Evolutionary conservation across 306 rosid genomes (phyloP).

Genomic region (Pyrus pyrifolia): DNA sequence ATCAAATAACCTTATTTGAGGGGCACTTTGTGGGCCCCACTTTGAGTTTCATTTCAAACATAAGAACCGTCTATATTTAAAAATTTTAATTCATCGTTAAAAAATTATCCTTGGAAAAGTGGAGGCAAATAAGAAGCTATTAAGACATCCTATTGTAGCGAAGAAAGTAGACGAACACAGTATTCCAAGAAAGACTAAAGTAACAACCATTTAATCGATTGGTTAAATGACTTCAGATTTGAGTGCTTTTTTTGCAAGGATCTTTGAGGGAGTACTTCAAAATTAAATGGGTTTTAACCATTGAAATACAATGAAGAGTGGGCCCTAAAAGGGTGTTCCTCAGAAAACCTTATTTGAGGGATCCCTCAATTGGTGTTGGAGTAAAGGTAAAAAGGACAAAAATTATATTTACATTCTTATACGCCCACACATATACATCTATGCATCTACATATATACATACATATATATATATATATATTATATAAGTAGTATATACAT

Average conservation of each 20-base stretch:
- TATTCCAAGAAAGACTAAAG: not conserved
- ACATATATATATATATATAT: no score
- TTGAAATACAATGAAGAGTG: not conserved
- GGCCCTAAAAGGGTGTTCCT: not conserved
- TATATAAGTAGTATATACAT: no score
- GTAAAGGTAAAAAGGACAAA: not conserved
- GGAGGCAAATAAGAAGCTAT: not conserved
- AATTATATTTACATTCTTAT: no score
- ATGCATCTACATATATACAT: no score
- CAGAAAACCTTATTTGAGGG: not conserved
- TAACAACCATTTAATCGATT: not conserved
- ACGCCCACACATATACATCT: not conserved
- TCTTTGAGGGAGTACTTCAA: not conserved
- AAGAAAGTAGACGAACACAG: not conserved
- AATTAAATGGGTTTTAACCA: not conserved
- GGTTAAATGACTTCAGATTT: not conserved
- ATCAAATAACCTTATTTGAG: not conserved
- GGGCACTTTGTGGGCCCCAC: not conserved
- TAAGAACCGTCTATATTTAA: not conserved
- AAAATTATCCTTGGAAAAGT: not conserved
- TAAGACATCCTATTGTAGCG: not conserved
- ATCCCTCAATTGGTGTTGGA: not conserved
- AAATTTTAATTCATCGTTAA: not conserved
- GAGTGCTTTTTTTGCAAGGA: not conserved
- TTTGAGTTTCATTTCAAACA: not conserved